Conservation (phyloP, 139 green algal genomes). For the Closterium sp. region DNA sequence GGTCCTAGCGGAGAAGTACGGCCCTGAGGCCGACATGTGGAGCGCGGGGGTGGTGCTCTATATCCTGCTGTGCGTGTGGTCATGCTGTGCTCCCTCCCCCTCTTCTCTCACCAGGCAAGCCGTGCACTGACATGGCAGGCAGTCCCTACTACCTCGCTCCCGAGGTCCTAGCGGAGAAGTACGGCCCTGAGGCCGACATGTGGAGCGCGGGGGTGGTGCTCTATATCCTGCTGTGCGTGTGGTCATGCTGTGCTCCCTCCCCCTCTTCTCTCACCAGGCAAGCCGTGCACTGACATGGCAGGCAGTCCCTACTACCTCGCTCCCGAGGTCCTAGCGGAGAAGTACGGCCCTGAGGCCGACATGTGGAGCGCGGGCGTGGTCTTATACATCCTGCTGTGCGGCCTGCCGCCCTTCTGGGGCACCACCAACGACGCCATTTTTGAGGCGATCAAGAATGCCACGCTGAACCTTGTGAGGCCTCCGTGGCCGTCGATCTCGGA, state of each 20-base stretch:
- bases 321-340: not conserved
- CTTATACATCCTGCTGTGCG: not conserved
- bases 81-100: too few species aligned
- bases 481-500: not conserved
- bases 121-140: not conserved
- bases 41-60: too few species aligned
- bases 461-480: not conserved
- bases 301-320: not conserved
- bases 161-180: not conserved
- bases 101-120: not conserved
- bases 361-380: not conserved
- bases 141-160: not conserved
- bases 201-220: not conserved
- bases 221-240: not conserved
- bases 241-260: too few species aligned
- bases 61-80: too few species aligned
- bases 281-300: not conserved
- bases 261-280: not conserved
- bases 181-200: not conserved
- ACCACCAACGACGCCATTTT: not conserved
- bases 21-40: too few species aligned
- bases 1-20: too few species aligned
- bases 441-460: not conserved
- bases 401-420: not conserved
- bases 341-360: not conserved